Conservation (phyloP, 306 rosid species). For the Ammopiptanthus mongolicus region DNA sequence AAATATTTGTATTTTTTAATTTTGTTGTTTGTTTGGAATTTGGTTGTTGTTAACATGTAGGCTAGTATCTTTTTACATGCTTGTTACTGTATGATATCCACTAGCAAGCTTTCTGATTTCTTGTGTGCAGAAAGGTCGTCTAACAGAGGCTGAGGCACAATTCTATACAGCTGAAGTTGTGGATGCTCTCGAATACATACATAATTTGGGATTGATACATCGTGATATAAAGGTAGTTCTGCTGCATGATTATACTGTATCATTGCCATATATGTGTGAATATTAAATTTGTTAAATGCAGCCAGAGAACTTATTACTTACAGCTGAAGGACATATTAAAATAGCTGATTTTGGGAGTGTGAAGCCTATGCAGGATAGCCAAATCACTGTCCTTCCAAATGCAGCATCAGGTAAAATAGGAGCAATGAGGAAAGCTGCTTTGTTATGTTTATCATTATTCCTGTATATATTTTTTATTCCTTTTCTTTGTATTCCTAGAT, state of each 20-base stretch:
- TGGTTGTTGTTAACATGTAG: background rate
- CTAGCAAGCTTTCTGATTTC: slow-evolving; percentile 20
- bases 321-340: slow-evolving; percentile 86
- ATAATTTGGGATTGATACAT: slow-evolving; percentile 89
- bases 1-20: background rate
- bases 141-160: slow-evolving; percentile 80
- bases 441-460: background rate
- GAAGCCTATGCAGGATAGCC: slow-evolving; percentile 95
- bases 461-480: slow-evolving; percentile 21
- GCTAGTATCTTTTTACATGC: background rate
- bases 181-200: slow-evolving; percentile 96
- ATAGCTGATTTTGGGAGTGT: slow-evolving; percentile 99
- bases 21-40: background rate
- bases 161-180: slow-evolving; percentile 98
- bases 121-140: slow-evolving; percentile 76
- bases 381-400: slow-evolving; percentile 95
- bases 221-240: slow-evolving; percentile 92
- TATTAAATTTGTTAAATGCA: slow-evolving; percentile 40
- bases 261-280: slow-evolving; percentile 20
- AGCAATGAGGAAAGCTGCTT: slow-evolving; percentile 11
- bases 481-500: slow-evolving; percentile 36
- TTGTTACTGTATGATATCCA: slow-evolving; percentile 18
- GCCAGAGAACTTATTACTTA: slow-evolving; percentile 98
- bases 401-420: slow-evolving; percentile 78
- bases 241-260: slow-evolving; percentile 24